Evolutionary conservation across 345 rosid genomes (phyloP).

Genomic region (Populus tremula): DNA sequence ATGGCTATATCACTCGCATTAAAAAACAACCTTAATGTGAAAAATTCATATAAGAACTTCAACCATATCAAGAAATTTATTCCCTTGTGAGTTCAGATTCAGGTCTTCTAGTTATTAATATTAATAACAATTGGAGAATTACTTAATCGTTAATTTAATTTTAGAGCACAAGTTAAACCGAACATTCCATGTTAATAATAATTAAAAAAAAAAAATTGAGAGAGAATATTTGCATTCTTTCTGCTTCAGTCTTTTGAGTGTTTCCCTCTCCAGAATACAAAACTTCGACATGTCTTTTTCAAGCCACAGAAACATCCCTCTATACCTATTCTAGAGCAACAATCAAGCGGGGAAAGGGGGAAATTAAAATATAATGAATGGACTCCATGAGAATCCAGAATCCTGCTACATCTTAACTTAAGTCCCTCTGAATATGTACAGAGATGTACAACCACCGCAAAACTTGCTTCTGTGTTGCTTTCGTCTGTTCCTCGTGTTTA

Average conservation of each 20-base stretch:
- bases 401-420: not conserved
- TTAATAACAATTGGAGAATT: no score
- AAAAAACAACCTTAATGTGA: no score
- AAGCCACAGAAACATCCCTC: not conserved
- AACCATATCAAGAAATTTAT: no score
- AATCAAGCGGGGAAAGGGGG: not conserved
- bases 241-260: no score
- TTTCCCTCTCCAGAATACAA: not conserved
- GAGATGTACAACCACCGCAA: slow-evolving; percentile 3
- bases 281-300: not conserved
- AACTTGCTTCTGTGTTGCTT: not conserved
- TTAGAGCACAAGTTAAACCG: no score
- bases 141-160: no score
- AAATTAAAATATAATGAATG: not conserved
- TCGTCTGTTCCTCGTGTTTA: not conserved
- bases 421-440: slow-evolving; percentile 18
- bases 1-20: no score
- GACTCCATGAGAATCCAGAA: slow-evolving; percentile 5
- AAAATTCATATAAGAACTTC: no score
- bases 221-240: not conserved
- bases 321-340: not conserved
- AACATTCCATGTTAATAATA: no score
- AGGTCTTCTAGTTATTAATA: no score
- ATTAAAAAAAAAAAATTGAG: no score
- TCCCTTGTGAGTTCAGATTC: no score